Percentiles rank a stretch among this genome's conserved stretches.
Evolutionary conservation across 192 early-diverging fungal genomes (phyloP).

Genomic region (Backusella tuberculispora): DNA sequence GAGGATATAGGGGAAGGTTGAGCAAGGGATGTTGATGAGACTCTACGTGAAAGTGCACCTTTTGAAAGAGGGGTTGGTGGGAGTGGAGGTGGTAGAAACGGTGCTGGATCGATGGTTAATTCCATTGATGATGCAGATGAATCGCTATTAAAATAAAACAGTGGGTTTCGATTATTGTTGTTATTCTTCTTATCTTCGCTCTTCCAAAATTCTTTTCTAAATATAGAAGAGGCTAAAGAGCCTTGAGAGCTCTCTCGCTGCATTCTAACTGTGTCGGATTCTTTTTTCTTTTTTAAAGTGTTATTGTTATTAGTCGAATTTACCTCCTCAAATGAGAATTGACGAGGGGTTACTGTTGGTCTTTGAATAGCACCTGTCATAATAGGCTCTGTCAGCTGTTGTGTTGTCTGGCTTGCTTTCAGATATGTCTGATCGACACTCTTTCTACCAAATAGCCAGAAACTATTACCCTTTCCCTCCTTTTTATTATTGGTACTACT

Average conservation of each 20-base stretch:
- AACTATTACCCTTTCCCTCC: slow-evolving; percentile 6
- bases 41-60: background rate
- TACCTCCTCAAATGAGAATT: slow-evolving; percentile 11
- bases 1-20: slow-evolving; percentile 6
- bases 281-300: background rate
- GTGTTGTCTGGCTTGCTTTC: background rate
- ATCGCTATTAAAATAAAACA: slow-evolving; percentile 3
- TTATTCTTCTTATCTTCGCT: background rate
- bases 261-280: slow-evolving; percentile 6
- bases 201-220: slow-evolving; percentile 31
- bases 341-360: background rate
- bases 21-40: slow-evolving; percentile 8
- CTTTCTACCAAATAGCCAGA: slow-evolving; percentile 29
- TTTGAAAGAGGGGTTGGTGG: background rate
- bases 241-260: slow-evolving; percentile 22
- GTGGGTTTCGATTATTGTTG: background rate
- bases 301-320: background rate
- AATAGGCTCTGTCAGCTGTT: background rate
- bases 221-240: slow-evolving; percentile 18
- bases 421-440: background rate
- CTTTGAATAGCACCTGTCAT: slow-evolving; percentile 19
- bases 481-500: background rate
- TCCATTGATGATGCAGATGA: background rate
- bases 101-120: background rate
- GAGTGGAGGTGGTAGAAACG: no score